Evolutionary conservation across 2,329 filamentous ascomycete genomes (phyloP).

Genomic region (Ceratocystis albifundus): DNA sequence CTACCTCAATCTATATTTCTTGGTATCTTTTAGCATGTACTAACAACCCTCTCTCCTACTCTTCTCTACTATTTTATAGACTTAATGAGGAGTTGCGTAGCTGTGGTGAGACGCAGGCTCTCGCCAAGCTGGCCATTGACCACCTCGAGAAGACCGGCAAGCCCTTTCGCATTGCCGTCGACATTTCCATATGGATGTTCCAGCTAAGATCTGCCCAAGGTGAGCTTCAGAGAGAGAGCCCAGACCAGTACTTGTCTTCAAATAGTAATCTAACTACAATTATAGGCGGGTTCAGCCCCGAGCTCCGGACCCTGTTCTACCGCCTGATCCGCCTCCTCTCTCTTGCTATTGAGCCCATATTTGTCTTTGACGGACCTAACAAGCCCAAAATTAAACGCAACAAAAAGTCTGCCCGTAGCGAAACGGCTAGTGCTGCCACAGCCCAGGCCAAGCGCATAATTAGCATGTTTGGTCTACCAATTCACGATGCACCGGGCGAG

Average conservation of each 20-base stretch:
- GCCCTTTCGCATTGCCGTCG: slow-evolving; percentile 77
- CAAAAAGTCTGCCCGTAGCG: slow-evolving; percentile 51
- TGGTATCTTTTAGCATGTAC: background rate
- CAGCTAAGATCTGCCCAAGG: slow-evolving; percentile 75
- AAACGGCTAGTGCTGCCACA: slow-evolving; percentile 55
- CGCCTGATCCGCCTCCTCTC: slow-evolving; percentile 66
- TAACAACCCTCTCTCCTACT: slow-evolving; percentile 1
- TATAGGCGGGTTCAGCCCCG: slow-evolving; percentile 72
- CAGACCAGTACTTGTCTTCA: too few species aligned
- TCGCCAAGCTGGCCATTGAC: slow-evolving; percentile 70
- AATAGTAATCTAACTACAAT: background rate
- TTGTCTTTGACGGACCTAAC: slow-evolving; percentile 79
- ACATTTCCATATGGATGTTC: slow-evolving; percentile 96
- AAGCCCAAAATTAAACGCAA: slow-evolving; percentile 84
- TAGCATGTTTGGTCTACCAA: slow-evolving; percentile 70
- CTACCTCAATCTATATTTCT: too few species aligned
- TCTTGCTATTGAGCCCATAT: slow-evolving; percentile 72
- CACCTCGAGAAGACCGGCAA: slow-evolving; percentile 58
- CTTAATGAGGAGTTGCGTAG: slow-evolving; percentile 83
- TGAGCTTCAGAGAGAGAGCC: slow-evolving; percentile 26
- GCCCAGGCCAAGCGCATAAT: slow-evolving; percentile 75
- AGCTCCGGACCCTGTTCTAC: slow-evolving; percentile 84
- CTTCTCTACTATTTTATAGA: slow-evolving; percentile 35
- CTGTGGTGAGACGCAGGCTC: slow-evolving; percentile 61
- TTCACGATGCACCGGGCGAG: slow-evolving; percentile 82